Evolutionary conservation across 768 basidiomycete species (phyloP), one percentile per base, ranked within the genome.

Genomic region (Fomitopsis serialis): DNA sequence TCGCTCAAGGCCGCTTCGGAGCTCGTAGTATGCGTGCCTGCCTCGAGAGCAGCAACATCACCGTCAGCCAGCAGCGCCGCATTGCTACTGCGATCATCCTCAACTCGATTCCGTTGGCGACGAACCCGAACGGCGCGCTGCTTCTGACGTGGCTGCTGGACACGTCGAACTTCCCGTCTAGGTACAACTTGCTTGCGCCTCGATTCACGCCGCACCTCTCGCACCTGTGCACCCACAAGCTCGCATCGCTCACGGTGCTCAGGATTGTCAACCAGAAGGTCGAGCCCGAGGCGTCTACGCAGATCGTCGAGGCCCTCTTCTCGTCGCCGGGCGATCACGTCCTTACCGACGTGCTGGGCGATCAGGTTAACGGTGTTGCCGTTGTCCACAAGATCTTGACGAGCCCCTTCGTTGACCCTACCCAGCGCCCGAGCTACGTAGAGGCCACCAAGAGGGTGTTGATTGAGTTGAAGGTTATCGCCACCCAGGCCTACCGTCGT

Each of bases 1-100:
- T 99, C 50, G 96, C 94, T 0, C 96, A 98, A 72, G 96, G 96
- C 22, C 85, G 97, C 32, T 99, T 97, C 63, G 97, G 97, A 50
- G 97, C 97, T 44, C 87, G 97, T 46, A 95, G 94, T 66, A 96
- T 98, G 89, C 81, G 96, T 58, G 95, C 97, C 11, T 97, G 95
- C 67, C 78, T 98, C 19, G 97, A 98, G 70, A 94, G 85, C 67
- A 84, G 89, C 32, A 83, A 89, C 63, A 89, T 96, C 42, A 92
- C 81, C 22, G 58, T 89, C 54, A 92, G 85, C 66, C 95, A 98
- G 66, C 90, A 93, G 72, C 94, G 96, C 66, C 92, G 95, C 32
- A 87, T 98, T 60, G 94, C 94, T 10, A 91, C 92, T 9, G 89
- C 95, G 19, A 77, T 99, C 68, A 91, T 98, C 57, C 78, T 98